Conservation (phyloP, 495 filamentous ascomycete species). For the Copromyces sp. region DNA sequence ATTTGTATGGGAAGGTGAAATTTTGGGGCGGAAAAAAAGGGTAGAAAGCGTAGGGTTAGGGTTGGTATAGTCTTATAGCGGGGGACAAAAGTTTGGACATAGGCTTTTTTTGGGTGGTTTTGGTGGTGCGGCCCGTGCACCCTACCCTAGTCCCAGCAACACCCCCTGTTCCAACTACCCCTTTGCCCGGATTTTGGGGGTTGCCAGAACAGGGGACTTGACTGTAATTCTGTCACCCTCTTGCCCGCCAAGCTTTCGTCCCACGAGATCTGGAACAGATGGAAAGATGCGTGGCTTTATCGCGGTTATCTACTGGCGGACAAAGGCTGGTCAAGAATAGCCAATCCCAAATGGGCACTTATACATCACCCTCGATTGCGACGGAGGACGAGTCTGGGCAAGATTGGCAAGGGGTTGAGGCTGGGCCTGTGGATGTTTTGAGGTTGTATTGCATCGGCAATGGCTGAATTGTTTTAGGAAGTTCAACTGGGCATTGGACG, state of each 20-base stretch:
- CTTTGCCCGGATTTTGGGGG: too few relatives aligned
- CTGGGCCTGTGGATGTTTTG: background rate
- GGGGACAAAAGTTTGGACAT: too few relatives aligned
- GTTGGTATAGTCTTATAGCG: too few relatives aligned
- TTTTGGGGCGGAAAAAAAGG: too few relatives aligned
- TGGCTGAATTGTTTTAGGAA: conserved; percentile 3
- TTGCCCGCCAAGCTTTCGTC: background rate
- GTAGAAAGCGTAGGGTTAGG: too few relatives aligned
- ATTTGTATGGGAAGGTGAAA: too few relatives aligned
- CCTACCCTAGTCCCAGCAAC: too few relatives aligned
- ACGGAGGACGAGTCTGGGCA: background rate
- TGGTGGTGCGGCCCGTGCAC: too few relatives aligned
- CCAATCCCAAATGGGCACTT: background rate
- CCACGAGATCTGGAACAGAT: background rate
- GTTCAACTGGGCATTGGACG: background rate
- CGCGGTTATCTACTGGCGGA: background rate
- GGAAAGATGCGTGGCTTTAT: conserved; percentile 10
- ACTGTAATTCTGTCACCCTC: too few relatives aligned
- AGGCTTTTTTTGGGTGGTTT: too few relatives aligned
- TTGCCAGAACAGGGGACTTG: too few relatives aligned
- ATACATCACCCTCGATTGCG: background rate
- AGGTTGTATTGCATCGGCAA: conserved; percentile 11
- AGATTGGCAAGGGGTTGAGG: background rate
- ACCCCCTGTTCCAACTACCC: too few relatives aligned
- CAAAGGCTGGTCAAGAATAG: background rate